These are phyloP conservation scores for Nannizzia gypsea DNA, from an alignment of 2,329 filamentous ascomycete genomes.

Conservation along the genomic window DNA sequence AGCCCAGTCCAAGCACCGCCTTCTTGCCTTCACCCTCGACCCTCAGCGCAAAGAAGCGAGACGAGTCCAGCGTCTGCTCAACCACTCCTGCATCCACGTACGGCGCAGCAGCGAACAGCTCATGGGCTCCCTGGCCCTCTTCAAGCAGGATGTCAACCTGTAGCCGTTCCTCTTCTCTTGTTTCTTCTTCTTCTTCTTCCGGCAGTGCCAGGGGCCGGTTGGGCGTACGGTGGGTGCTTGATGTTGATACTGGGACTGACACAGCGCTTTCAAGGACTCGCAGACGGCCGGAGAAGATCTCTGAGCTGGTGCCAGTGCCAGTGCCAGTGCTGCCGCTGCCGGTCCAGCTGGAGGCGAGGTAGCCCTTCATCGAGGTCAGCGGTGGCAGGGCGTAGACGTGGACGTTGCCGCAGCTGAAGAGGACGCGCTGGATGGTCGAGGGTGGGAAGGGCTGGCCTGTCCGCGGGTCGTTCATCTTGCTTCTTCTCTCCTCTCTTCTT, in stretches of 20 bases:
- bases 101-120: constrained; percentile 67
- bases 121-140: constrained; percentile 53
- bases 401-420: constrained; percentile 62
- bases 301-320: too few relatives aligned
- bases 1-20: constrained; percentile 71
- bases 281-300: constrained; percentile 76
- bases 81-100: constrained; percentile 57
- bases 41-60: constrained; percentile 71
- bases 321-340: constrained; percentile 51
- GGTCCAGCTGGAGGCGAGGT: constrained; percentile 69
- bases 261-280: constrained; percentile 66
- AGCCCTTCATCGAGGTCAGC: constrained; percentile 63
- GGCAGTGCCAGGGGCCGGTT: constrained; percentile 13
- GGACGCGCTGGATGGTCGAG: constrained; percentile 72
- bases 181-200: constrained; percentile 25
- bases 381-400: constrained; percentile 85
- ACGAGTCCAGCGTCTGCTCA: constrained; percentile 66
- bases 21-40: constrained; percentile 69
- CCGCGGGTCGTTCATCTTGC: constrained; percentile 50
- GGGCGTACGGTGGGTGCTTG: background rate
- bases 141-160: constrained; percentile 69
- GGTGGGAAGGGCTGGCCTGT: constrained; percentile 56
- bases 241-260: constrained; percentile 17
- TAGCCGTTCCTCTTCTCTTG: constrained; percentile 40
- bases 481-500: background rate